These are phyloP conservation scores for Harrya chromipes DNA, from an alignment of 768 basidiomycete genomes.

Conservation along the genomic window DNA sequence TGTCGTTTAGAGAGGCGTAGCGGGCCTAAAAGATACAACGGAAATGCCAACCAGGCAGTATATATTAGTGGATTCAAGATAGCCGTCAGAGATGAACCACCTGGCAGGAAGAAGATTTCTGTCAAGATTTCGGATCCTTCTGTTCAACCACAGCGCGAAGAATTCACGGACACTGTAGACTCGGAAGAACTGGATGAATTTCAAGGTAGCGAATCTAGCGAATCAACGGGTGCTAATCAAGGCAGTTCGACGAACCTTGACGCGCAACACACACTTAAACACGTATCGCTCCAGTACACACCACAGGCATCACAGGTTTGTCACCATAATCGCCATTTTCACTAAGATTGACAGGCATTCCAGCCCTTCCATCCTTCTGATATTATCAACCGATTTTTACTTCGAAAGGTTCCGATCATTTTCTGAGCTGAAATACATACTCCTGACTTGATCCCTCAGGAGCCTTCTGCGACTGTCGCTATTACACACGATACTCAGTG, in stretches of 20 bases:
- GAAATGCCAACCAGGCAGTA: neutral
- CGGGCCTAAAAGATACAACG: neutral
- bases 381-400: neutral
- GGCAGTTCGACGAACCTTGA: neutral
- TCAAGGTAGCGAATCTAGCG: neutral
- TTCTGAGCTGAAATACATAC: neutral
- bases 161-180: neutral
- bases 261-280: neutral
- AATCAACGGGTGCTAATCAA: neutral
- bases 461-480: neutral
- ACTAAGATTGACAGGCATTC: neutral
- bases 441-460: neutral
- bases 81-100: neutral
- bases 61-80: constrained; percentile 2
- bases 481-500: constrained; percentile 9
- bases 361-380: neutral
- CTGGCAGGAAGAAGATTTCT: neutral
- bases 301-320: neutral
- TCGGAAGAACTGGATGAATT: neutral
- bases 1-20: neutral
- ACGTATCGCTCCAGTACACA: neutral
- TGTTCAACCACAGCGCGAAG: neutral
- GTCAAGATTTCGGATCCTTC: neutral
- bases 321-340: neutral
- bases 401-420: neutral